Base-by-base conservation (phyloP, 768 basidiomycete species). In the Suillus placidus region DNA sequence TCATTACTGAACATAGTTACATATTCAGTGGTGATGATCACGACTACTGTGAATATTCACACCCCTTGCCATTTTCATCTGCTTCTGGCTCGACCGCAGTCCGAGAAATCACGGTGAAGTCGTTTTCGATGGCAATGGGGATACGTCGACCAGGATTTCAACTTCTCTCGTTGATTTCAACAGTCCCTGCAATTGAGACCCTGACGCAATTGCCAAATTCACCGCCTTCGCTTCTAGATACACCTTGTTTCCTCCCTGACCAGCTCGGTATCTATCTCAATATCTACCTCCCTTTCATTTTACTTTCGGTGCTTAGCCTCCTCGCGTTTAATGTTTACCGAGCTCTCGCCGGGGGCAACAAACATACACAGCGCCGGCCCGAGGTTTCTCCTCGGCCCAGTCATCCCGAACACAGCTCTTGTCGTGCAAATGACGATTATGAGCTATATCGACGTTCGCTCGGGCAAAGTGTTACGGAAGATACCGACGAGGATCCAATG, bases 111-210 rank as follows among this genome's bases (percentile, higher is more conserved):
- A 92, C 94, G 0, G 86, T 98, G 72, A 97, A 95, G 75, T 90
- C 94, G 2, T 82, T 97, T 71, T 94, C 94, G 14, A 93, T 95
- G 83, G 91, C 90, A 4, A 93, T 94, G 88, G 93, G 92, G 38
- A 85, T 99, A 61, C 83, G 84, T 52, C 82, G 82, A 35, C 95
- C 97, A 7, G 97, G 95, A 49, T 95, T 95, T 78, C 94, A 97
- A 70, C 84, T 99, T 23, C 84, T 99, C 52, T 92, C 95, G 2
- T 84, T 99, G 30, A 81, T 58, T 80, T 55, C 82, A 83, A 30
- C 77, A 69, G 63, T 70, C 49, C 72, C 73, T 60, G 69, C 69
- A 4, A 66, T 68, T 26, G 73, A 72, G 43, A 70, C 55, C 51
- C 65, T 80, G 38, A 80, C 77, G 4, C 80, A 82, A 70, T 63